Conservation (phyloP, 2,329 filamentous ascomycete genomes). For the Leptodontidium sp. region DNA sequence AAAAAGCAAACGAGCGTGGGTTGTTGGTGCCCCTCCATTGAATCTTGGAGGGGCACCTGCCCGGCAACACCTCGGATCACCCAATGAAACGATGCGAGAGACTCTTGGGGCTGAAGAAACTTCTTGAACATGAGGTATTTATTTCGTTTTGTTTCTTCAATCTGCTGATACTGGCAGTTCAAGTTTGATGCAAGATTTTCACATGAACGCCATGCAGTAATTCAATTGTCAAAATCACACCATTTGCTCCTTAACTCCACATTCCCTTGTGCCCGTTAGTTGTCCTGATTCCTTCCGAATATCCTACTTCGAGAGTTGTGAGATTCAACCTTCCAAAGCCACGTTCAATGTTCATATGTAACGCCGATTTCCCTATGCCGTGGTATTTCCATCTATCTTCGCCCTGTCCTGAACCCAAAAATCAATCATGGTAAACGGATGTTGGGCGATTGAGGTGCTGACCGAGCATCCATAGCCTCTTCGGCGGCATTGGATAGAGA, state of each 20-base stretch:
- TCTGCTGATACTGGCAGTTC: not conserved
- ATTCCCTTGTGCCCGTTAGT: not conserved
- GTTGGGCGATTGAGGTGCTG: conserved; percentile 46
- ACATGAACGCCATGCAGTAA: not conserved
- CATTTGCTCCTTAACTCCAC: conserved; percentile 5
- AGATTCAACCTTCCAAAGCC: not conserved
- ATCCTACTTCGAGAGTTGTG: not conserved
- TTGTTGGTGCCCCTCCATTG: conserved; percentile 35
- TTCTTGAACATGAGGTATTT: conserved; percentile 11
- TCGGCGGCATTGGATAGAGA: conserved; percentile 90
- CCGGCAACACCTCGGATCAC: conserved; percentile 14
- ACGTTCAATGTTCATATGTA: not conserved
- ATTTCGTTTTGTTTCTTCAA: not conserved
- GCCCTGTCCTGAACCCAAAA: conserved; percentile 32
- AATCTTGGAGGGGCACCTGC: conserved; percentile 31
- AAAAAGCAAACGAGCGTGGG: conserved; percentile 34
- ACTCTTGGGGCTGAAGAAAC: conserved; percentile 1
- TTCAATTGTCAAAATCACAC: not conserved
- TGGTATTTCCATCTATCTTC: conserved; percentile 23
- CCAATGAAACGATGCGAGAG: conserved; percentile 9
- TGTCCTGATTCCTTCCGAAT: not conserved
- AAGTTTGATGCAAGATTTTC: not conserved
- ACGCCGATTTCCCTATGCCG: conserved; percentile 32
- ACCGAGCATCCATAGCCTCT: conserved; percentile 45
- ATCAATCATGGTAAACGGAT: conserved; percentile 45